Base-by-base conservation (phyloP, 2,329 filamentous ascomycete species). In the Aureobasidium melanogenum region DNA sequence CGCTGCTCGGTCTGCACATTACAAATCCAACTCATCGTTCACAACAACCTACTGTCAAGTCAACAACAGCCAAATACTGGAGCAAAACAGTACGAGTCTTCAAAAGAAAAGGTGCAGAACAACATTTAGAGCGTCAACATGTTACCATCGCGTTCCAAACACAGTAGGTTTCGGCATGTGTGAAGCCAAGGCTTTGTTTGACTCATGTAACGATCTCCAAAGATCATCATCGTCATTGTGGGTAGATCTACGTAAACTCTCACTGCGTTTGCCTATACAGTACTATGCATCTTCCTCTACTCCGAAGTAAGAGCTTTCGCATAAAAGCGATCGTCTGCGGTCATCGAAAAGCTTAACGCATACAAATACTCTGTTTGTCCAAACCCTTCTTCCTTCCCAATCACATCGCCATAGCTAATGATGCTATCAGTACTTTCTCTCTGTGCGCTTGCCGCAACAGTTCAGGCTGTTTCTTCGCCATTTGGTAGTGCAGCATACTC, bases 401-500 rank as follows among this genome's bases (percentile, higher is more conserved):
- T 4, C 36, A 28, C 9, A 30, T 32, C 19, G n/a, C 15, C 24
- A 55, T 17, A 32, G 17, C 51, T 43, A 30, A 54, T 8, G 10
- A 54, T 54, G 50, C 34, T 39, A 17, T 54, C 34, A 24, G 19
- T 28, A 15, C n/a, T 54, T 10, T 26, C 22, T 17, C 15, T 38
- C 2, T 54, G 32, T 41, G 24, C 50, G 51, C 51, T 55, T 2
- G 38, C 43, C 17, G 38, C 38, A 32, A 30, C 36, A 12, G 34
- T 26, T 15, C 51, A 55, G 12, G 51, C 51, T 22, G 51, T 43
- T 3, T 41, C 51, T 4, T 43, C 24, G 5, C 1, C 34, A 8
- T 57, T 57, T 12, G 54, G 54, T 26, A 47, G 19, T 24, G 54
- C 41, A 24, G 17, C 54, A 57, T 57, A 57, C 26, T 57, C 54